phyloP scores from a whole-genome alignment of 495 filamentous ascomycete species.

The Beverwykella pulmonaria region DNA sequence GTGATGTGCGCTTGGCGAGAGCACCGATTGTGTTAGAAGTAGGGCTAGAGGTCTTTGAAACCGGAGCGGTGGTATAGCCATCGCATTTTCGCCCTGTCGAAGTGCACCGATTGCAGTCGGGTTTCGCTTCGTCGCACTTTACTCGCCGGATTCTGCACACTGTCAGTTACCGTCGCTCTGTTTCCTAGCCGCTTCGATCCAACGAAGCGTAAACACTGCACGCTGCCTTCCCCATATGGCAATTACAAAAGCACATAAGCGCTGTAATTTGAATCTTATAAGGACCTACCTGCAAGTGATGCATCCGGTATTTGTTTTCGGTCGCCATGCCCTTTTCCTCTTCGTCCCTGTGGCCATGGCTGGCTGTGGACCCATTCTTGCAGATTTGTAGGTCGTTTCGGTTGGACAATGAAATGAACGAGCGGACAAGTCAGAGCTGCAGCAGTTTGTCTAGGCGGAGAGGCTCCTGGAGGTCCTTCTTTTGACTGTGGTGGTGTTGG shows the following conservation, averaged over 20 bases:
- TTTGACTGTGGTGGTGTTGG: neutral
- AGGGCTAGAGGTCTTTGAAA: neutral
- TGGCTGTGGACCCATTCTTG: neutral
- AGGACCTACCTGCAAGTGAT: slow-evolving; percentile 26
- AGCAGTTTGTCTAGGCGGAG: neutral
- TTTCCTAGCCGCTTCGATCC: too few relatives aligned
- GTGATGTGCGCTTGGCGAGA: neutral
- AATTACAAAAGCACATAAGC: too few relatives aligned
- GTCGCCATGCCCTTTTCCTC: slow-evolving; percentile 14
- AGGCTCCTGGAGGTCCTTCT: neutral
- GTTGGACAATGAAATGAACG: neutral
- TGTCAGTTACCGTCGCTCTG: neutral
- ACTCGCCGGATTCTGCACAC: slow-evolving; percentile 16
- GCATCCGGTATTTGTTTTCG: slow-evolving; percentile 24
- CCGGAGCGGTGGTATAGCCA: slow-evolving; percentile 8
- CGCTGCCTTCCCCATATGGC: neutral
- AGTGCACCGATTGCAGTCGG: slow-evolving; percentile 19
- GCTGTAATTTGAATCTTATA: too few relatives aligned
- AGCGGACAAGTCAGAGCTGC: neutral
- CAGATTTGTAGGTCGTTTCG: neutral
- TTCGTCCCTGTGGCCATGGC: neutral
- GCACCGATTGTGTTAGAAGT: neutral
- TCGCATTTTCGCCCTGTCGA: slow-evolving; percentile 31
- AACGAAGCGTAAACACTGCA: too few relatives aligned
- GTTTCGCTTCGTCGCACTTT: slow-evolving; percentile 30